A percentile compares a stretch with the other conserved stretches of the same genome.
These are phyloP conservation scores for Sutorius australiensis DNA, from an alignment of 768 basidiomycete species.

Conservation along the genomic window DNA sequence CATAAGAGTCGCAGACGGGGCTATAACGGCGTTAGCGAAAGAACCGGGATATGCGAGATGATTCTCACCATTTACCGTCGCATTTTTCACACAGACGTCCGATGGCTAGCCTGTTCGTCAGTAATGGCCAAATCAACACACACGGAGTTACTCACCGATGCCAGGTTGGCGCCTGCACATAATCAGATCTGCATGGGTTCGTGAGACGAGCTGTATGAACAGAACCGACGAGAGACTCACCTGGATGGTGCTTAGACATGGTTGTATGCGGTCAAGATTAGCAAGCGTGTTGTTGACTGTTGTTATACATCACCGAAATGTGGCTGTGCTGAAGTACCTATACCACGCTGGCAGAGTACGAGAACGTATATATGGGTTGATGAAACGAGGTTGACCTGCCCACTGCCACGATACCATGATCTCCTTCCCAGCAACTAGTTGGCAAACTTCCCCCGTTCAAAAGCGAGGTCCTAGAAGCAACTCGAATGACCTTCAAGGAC, in stretches of 20 bases:
- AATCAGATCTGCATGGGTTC: constrained; percentile 68
- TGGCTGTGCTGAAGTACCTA: constrained; percentile 14
- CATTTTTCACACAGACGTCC: constrained; percentile 98
- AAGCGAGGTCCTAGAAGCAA: constrained; percentile 13
- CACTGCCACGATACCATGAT: constrained; percentile 20
- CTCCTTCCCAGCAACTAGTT: constrained; percentile 30
- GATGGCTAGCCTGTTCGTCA: constrained; percentile 58
- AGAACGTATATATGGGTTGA: constrained; percentile 6
- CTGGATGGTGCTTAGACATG: constrained; percentile 93
- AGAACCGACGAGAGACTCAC: constrained; percentile 32
- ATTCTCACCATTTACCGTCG: constrained; percentile 93
- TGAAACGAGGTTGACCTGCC: constrained; percentile 2
- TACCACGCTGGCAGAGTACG: neutral
- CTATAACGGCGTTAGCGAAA: constrained; percentile 38
- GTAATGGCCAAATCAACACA: neutral
- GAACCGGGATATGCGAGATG: neutral
- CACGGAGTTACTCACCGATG: constrained; percentile 60
- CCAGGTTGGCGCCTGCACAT: constrained; percentile 98
- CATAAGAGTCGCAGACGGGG: constrained; percentile 98
- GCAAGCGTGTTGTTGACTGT: constrained; percentile 8
- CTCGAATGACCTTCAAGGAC: constrained; percentile 13
- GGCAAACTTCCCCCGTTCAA: constrained; percentile 26
- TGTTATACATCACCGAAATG: constrained; percentile 1
- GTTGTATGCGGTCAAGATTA: constrained; percentile 17
- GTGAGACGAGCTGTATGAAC: neutral